Percentiles rank a stretch among this genome's conserved stretches.
Conservation (phyloP, 345 rosid genomes). For the Eucalyptus globulus region DNA sequence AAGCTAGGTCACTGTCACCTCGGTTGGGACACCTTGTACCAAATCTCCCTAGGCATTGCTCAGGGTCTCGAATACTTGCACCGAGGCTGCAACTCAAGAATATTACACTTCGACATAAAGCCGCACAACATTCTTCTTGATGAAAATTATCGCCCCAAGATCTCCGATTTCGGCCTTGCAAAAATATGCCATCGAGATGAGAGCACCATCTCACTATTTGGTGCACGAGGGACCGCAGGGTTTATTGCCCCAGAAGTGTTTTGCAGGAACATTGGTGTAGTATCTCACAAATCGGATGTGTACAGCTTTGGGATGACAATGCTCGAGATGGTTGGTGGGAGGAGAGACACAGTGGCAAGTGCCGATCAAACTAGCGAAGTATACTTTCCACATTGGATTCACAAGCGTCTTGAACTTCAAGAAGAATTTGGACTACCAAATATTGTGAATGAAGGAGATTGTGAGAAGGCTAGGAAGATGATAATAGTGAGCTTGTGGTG, state of each 20-base stretch:
- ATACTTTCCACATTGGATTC: not conserved
- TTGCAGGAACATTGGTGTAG: not conserved
- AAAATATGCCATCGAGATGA: conserved; percentile 3
- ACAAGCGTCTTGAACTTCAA: not conserved
- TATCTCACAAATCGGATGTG: not conserved
- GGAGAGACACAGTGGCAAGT: not conserved
- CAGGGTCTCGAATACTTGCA: not conserved
- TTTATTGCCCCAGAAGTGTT: conserved; percentile 11
- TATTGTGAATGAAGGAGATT: not conserved
- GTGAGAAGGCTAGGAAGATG: not conserved
- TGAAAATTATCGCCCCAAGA: not conserved
- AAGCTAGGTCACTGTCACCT: not conserved
- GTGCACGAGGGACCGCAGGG: conserved; percentile 12
- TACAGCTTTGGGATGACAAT: not conserved
- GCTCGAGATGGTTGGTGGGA: not conserved
- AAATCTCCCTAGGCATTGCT: conserved; percentile 4
- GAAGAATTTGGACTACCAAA: not conserved
- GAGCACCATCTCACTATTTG: conserved; percentile 11
- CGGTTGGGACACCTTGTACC: conserved; percentile 4
- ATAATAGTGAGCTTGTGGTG: not conserved
- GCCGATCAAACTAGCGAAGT: not conserved
- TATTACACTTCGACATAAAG: not conserved
- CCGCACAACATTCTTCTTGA: not conserved
- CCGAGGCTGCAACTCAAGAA: not conserved
- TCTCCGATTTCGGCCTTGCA: not conserved